These are phyloP conservation scores for Neospora caninum DNA, from an alignment of 169 alveolate genomes.

Conservation along the genomic window DNA sequence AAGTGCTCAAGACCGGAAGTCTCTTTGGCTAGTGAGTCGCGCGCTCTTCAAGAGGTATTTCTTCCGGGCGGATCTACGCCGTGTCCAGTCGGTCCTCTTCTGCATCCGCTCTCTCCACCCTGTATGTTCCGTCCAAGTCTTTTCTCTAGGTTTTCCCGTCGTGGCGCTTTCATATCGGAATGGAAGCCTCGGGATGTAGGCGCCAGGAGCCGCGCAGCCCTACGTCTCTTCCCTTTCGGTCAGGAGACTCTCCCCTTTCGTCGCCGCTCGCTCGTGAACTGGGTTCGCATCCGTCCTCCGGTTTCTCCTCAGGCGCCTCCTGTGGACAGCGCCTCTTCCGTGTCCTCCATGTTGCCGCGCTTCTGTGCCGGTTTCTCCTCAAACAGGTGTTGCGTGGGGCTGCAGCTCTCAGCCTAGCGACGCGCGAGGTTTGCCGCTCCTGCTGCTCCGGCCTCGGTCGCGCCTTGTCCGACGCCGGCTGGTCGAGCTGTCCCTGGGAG, in stretches of 20 bases:
- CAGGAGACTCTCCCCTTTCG: neutral
- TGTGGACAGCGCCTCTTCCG: neutral
- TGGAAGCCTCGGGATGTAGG: neutral
- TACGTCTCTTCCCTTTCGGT: neutral
- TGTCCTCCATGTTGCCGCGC: neutral
- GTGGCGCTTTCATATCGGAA: neutral
- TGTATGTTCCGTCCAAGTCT: too few species aligned
- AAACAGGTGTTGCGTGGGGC: neutral
- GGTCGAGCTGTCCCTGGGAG: neutral
- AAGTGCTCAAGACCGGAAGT: too few species aligned
- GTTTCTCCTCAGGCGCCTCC: neutral
- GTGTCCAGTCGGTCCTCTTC: too few species aligned
- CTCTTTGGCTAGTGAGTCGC: neutral
- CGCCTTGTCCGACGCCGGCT: neutral
- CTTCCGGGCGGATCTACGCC: too few species aligned
- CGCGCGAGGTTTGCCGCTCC: neutral
- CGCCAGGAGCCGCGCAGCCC: slow-evolving; percentile 7
- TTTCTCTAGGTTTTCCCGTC: too few species aligned
- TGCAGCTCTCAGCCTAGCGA: neutral
- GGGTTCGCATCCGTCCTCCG: neutral
- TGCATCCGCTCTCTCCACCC: too few species aligned
- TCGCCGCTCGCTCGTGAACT: neutral
- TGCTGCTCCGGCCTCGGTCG: neutral
- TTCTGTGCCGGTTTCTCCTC: neutral
- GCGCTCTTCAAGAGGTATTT: too few species aligned